Base-by-base conservation (phyloP, 352 stramenopile genomes). In the Aphanomyces euteiches region DNA sequence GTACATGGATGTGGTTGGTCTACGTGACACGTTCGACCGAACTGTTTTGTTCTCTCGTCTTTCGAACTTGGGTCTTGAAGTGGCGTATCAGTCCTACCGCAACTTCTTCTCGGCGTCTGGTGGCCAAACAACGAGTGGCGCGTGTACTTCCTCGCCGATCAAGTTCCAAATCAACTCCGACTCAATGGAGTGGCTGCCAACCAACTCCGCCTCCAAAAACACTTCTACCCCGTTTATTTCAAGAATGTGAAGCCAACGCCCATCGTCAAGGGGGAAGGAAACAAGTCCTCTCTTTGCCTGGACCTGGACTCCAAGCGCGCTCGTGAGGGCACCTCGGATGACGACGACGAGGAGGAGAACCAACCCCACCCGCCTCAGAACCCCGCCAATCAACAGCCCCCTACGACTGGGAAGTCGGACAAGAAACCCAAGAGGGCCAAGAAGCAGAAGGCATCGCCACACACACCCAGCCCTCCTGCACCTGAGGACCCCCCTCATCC, bases 1-100 rank as follows among this genome's bases (percentile, higher is more conserved):
- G 10, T 50, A 50, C 45, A 50, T 50, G 45, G 45, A 50, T 50
- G 45, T 50, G 45, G 45, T 50, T 50, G 45, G 45, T 50, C 45
- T 50, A 17, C 45, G 17, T 10, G 45, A 50, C 45, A 50, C 45
- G 45, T 50, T 50, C 17, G 45, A 50, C 17, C 10, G 45, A 50
- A 50, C 45, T 10, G 45, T 50, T 17, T 50, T 50, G 45, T 50
- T 15, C 45, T 50, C 45, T 50, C 45, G 45, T 17, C 45, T 50
- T 15, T 50, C 45, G 17, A 17, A 50, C 45, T 17, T 17, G 45
- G 45, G 45, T 17, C 45, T 15, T 17, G 45, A 50, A 10, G 45
- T 50, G 45, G 45, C 17, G 10, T 15, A 50, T 17, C 45, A 50
- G 17, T 10, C 45, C 45, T 50, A 50, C 17, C 45, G 45, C 45